Conservation (phyloP, 2,329 filamentous ascomycete genomes). For the Aspergillus alliaceus region DNA sequence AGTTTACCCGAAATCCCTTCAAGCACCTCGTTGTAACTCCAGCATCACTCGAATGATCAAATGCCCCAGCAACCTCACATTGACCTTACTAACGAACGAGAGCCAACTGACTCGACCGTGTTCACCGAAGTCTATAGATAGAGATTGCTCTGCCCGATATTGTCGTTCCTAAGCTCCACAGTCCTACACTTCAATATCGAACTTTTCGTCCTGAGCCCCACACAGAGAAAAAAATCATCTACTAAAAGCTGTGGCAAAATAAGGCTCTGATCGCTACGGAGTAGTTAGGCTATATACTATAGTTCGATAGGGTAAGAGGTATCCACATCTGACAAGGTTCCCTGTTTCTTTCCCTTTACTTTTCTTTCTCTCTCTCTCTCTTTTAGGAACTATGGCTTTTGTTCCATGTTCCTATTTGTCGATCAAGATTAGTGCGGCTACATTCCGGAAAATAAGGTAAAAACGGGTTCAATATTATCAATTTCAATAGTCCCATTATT, state of each 20-base stretch:
- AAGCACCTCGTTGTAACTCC: background rate
- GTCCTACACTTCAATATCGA: background rate
- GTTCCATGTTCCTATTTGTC: background rate
- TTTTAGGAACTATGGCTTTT: background rate
- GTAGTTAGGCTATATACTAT: background rate
- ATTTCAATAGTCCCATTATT: background rate
- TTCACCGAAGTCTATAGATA: background rate
- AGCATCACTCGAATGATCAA: background rate
- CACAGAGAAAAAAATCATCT: background rate
- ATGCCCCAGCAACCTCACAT: background rate
- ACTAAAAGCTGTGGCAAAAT: background rate
- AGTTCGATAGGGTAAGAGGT: background rate
- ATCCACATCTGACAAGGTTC: background rate
- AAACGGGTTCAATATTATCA: background rate
- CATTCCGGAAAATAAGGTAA: background rate
- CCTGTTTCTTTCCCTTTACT: background rate
- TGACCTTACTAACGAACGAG: background rate
- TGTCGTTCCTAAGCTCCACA: background rate
- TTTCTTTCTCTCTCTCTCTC: background rate
- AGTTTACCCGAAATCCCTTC: background rate
- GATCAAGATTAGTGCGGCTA: no score
- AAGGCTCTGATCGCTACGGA: background rate
- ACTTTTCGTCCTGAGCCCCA: background rate
- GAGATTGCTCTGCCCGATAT: background rate
- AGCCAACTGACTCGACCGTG: background rate